Conservation (phyloP, 805 yeast species). For the Metschnikowia henanensis region DNA sequence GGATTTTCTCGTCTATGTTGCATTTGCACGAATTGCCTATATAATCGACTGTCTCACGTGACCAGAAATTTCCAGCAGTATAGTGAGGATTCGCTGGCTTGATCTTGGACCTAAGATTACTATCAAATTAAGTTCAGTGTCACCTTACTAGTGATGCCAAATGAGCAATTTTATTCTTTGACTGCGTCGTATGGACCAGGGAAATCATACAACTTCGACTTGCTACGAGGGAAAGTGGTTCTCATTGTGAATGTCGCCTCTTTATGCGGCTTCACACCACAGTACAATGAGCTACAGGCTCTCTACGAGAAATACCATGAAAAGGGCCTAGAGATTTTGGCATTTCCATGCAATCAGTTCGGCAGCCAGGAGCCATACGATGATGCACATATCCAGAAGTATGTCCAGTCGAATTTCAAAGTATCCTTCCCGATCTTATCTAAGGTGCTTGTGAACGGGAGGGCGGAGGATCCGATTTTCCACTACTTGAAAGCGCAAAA, state of each 20-base stretch:
- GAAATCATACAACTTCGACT: slow-evolving; percentile 10
- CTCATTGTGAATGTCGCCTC: slow-evolving; percentile 28
- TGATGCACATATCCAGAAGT: slow-evolving; percentile 33
- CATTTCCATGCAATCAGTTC: slow-evolving; percentile 92
- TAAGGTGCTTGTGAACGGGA: slow-evolving; percentile 40
- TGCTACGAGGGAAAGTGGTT: slow-evolving; percentile 22
- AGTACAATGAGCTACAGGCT: slow-evolving; percentile 63
- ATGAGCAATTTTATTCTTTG: slow-evolving; percentile 9
- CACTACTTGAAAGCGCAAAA: slow-evolving; percentile 27
- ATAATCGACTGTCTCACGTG: background rate
- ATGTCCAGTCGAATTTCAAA: slow-evolving; percentile 23
- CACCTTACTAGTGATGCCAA: slow-evolving; percentile 4
- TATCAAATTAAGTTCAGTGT: no score
- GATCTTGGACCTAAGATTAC: no score
- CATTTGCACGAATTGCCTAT: no score
- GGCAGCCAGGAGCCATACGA: slow-evolving; percentile 76
- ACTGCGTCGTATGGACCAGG: slow-evolving; percentile 2
- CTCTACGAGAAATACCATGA: slow-evolving; percentile 64
- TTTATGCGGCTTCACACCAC: slow-evolving; percentile 22
- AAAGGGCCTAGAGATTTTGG: slow-evolving; percentile 66
- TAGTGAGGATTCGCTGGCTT: no score
- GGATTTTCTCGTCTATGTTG: no score
- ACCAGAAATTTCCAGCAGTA: no score
- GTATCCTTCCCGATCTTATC: slow-evolving; percentile 40
- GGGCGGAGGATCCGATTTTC: slow-evolving; percentile 28